Percentiles rank a stretch among this genome's conserved stretches.
Evolutionary conservation across 768 basidiomycete genomes (phyloP).

Genomic region (Pleurotus salmoneostramineus): DNA sequence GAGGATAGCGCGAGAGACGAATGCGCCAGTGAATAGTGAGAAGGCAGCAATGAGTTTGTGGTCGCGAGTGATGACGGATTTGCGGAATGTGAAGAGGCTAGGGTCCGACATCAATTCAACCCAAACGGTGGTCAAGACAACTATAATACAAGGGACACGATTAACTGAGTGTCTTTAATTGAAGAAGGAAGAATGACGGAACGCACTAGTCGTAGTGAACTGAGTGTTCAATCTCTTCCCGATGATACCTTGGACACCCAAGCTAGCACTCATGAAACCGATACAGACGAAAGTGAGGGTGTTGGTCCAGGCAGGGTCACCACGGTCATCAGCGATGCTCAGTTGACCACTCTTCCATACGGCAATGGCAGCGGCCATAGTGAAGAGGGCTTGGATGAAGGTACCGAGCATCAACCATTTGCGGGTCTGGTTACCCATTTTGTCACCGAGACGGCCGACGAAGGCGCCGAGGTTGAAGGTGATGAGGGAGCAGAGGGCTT

Average conservation of each 20-base stretch:
- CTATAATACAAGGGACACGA: constrained; percentile 24
- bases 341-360: constrained; percentile 67
- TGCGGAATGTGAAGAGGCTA: constrained; percentile 55
- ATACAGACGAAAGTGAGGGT: constrained; percentile 63
- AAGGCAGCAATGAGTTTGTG: constrained; percentile 64
- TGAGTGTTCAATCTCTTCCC: constrained; percentile 79
- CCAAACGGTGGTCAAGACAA: constrained; percentile 86
- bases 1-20: constrained; percentile 57
- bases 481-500: constrained; percentile 76
- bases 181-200: neutral
- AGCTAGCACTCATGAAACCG: constrained; percentile 75
- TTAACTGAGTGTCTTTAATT: neutral
- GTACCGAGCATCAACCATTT: constrained; percentile 73
- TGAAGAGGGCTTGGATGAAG: constrained; percentile 70
- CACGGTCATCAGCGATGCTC: constrained; percentile 50
- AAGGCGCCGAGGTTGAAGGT: constrained; percentile 77
- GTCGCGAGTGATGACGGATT: constrained; percentile 58
- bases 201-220: constrained; percentile 72
- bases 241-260: constrained; percentile 86
- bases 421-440: constrained; percentile 68
- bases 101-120: constrained; percentile 86
- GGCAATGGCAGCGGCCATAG: constrained; percentile 66
- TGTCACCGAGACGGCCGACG: constrained; percentile 81
- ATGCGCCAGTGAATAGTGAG: constrained; percentile 75
- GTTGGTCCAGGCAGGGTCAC: constrained; percentile 68